Conservation (phyloP, 176 grass and related monocot species). For the Typha latifolia region DNA sequence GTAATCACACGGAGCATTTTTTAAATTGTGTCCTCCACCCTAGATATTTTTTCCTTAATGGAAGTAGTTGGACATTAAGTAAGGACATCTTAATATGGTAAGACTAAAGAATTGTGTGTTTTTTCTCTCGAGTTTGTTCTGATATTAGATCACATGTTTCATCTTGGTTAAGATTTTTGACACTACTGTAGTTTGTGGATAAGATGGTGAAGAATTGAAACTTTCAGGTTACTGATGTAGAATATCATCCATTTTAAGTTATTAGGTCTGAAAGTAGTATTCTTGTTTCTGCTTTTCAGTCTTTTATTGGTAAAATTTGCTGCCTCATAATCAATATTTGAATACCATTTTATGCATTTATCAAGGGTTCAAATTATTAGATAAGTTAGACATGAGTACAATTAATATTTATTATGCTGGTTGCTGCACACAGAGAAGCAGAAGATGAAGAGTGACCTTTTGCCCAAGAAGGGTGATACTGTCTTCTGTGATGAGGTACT, state of each 20-base stretch:
- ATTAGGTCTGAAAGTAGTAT: not conserved
- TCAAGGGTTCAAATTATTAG: not conserved
- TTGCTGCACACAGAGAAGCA: slow-evolving; percentile 53
- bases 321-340: not conserved
- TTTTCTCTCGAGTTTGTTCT: too few species aligned
- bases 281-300: not conserved
- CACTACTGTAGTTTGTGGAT: not conserved
- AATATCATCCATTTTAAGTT: not conserved
- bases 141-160: not conserved
- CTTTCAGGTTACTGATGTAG: not conserved
- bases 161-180: not conserved
- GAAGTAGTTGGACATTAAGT: too few species aligned
- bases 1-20: too few species aligned
- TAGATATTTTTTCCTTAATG: too few species aligned
- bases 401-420: not conserved
- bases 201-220: not conserved
- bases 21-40: too few species aligned
- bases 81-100: too few species aligned
- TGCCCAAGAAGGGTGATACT: slow-evolving; percentile 45
- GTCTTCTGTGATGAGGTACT: slow-evolving; percentile 51
- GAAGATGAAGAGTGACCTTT: slow-evolving; percentile 47
- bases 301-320: not conserved
- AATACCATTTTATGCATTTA: not conserved
- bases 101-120: too few species aligned
- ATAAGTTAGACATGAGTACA: not conserved